Evolutionary conservation across 2,329 filamentous ascomycete species (phyloP).

Genomic region (Chaetomiaceae sp.): DNA sequence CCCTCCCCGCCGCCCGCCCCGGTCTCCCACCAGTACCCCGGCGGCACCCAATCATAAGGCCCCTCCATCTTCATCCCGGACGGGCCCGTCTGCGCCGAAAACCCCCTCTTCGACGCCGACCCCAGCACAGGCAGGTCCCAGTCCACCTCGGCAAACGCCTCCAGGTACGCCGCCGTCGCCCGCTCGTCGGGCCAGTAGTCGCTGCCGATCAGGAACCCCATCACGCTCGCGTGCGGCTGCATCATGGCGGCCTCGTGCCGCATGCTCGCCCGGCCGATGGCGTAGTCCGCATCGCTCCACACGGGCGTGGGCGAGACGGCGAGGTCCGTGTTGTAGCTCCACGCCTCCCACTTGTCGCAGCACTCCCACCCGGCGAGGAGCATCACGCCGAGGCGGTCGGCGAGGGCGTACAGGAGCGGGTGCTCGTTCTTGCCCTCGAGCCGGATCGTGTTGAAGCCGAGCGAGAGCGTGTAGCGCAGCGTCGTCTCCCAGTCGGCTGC

Average conservation of each 20-base stretch:
- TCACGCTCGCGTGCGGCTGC: constrained; percentile 55
- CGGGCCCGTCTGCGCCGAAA: constrained; percentile 46
- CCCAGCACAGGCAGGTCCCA: constrained; percentile 56
- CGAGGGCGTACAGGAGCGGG: constrained; percentile 54
- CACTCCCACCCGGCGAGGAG: constrained; percentile 62
- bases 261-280: constrained; percentile 51
- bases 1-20: constrained; percentile 34
- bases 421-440: constrained; percentile 64
- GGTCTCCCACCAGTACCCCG: constrained; percentile 58
- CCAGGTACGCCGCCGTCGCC: constrained; percentile 50
- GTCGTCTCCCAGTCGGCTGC: constrained; percentile 43
- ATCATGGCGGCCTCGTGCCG: constrained; percentile 56
- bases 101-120: constrained; percentile 53
- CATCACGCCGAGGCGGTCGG: constrained; percentile 58
- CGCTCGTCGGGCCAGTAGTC: constrained; percentile 60
- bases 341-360: constrained; percentile 65
- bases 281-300: constrained; percentile 54
- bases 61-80: constrained; percentile 64
- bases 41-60: constrained; percentile 63
- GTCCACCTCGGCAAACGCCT: constrained; percentile 45
- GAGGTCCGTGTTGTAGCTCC: constrained; percentile 55
- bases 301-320: constrained; percentile 30
- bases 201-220: constrained; percentile 56
- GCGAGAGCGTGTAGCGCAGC: constrained; percentile 52
- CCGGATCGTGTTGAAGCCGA: constrained; percentile 60